Evolutionary conservation across 2,329 filamentous ascomycete species (phyloP), one percentile per base, ranked within the genome.

Genomic region (Fusarium sp.): DNA sequence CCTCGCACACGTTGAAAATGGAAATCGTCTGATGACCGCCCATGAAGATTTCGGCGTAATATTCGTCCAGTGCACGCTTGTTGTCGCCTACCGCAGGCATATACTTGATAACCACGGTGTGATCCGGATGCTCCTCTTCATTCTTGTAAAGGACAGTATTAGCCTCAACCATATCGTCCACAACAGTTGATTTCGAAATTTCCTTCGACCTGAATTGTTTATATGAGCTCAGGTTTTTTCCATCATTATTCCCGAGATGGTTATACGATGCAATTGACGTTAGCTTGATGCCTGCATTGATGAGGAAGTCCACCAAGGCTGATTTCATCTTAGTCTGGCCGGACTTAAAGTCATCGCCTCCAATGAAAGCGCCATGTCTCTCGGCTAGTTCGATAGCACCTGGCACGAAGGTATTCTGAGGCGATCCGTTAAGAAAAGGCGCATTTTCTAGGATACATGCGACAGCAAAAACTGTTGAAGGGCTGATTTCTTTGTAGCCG

Each of bases 281-380:
- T 80, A 99, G 91, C 87, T 97, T 98, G 89, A 99, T 98, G 81
- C 96, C 96, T 50, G 96, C 96, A 82, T 91, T 98, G 91, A 99
- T 97, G 82, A 99, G 85, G 86, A 99, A 99, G 85, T 99, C 96
- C 46, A 98, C 96, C 35, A 99, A 90, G 22, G 96, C 96, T 68
- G 95, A 98, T 87, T 99, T 99, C 96, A 99, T 99, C 91, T 99
- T 99, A 81, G 96, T 99, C 88, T 99, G 96, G 71, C 96, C 96
- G 70, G 95, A 98, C 87, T 99, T 99, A 92, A 99, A 99, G 86
- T 99, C 96, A 79, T 99, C 96, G 73, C 96, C 96, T 65, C 95
- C 96, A 78, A 99, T 94, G 86, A 97, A 99, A 70, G 95, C 91
- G 63, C 89, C 88, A 83, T 96, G 91, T 83, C 92, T 87, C 86